phyloP scores from a whole-genome alignment of 495 filamentous ascomycete species.

The Xylaria flabelliformis region DNA sequence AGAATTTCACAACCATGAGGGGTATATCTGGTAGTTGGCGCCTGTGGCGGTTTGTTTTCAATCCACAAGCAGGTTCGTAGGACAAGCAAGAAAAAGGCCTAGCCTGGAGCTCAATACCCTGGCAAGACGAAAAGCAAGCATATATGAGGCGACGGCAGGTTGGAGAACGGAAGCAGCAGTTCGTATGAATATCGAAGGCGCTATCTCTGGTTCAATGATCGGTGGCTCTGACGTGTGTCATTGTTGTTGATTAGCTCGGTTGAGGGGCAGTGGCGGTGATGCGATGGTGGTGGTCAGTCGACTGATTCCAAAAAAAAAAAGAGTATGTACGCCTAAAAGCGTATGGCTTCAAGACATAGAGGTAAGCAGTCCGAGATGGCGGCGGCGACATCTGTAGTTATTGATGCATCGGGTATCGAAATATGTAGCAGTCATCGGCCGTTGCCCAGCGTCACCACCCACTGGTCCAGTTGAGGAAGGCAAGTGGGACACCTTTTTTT shows the following conservation, averaged over 20 bases:
- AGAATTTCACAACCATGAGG: neutral
- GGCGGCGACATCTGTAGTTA: neutral
- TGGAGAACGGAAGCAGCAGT: neutral
- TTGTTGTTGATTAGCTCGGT: neutral
- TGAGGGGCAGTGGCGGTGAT: neutral
- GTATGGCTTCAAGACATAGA: neutral
- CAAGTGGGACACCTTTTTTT: neutral
- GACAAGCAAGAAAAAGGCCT: neutral
- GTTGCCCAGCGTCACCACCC: neutral
- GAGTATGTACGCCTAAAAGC: slow-evolving; percentile 36
- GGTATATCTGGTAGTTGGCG: neutral
- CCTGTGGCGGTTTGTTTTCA: neutral
- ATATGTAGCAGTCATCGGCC: slow-evolving; percentile 39
- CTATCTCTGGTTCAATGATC: neutral
- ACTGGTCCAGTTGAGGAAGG: neutral
- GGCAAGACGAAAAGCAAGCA: neutral
- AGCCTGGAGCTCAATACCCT: neutral
- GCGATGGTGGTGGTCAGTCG: neutral
- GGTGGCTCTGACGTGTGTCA: neutral
- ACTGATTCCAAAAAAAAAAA: neutral
- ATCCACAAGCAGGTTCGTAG: neutral
- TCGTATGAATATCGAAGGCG: neutral
- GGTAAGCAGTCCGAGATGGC: neutral
- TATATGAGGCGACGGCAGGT: neutral
- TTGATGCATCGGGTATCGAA: slow-evolving; percentile 24